Evolutionary conservation across 345 rosid species (phyloP), one percentile per base, ranked within the genome.

Genomic region (Toxicodendron radicans): DNA sequence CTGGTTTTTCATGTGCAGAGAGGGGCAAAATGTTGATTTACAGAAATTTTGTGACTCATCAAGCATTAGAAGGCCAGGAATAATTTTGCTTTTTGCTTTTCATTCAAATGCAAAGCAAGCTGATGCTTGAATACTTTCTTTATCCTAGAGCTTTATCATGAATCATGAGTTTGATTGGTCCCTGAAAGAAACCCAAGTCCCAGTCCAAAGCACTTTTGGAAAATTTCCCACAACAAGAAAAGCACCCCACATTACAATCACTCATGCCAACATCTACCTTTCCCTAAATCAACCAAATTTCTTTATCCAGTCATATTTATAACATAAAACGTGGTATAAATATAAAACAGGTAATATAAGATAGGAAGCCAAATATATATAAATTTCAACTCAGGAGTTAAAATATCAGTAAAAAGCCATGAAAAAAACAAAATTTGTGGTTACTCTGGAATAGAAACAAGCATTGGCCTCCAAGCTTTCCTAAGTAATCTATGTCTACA

Each of bases 391-490:
- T n/a, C 12, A 35, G 54, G 20, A 10, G 73, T 54, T 69, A 56
- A 69, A 69, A 38, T 38, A 38, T 38, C 43, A 38, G 6, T 38
- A 38, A 38, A 66, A 21, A 46, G 32, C 13, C 12, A 13, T 21
- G 46, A 13, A 13, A 2, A 46, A 57, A 14, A 33, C 16, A 6
- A 20, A 14, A 24, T 10, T 33, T 12, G 27, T 30, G 65, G 23
- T 64, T 45, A 83, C 84, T 90, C 97, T 0, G 87, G 90, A 79
- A 92, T 90, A 17, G 85, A 78, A 41, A 56, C 81, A 0, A 92
- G 94, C 85, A 82, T 84, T 9, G 99, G 97, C 16, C 95, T 88
- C 97, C 99, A 92, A 63, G 88, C 87, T 82, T 85, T 83, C 75
- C 89, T 84, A 13, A 92, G 75, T 64, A 81, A 63, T 76, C 93